Evolutionary conservation across 2,329 filamentous ascomycete genomes (phyloP), one percentile per base, ranked within the genome.

Genomic region (Fusarium mexicanum): DNA sequence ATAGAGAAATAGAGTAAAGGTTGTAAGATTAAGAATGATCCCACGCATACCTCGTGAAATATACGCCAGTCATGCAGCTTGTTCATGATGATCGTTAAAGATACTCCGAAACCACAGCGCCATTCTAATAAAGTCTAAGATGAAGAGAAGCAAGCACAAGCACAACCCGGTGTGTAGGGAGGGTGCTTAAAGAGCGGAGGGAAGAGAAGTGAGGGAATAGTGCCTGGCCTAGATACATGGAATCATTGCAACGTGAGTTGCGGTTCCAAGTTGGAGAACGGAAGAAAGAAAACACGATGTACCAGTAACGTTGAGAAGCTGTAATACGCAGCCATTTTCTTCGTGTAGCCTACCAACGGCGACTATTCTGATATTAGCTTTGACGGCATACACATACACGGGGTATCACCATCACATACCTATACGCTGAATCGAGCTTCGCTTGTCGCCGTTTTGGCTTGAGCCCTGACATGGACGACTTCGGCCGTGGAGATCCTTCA

Each of bases 391-490:
- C 24, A 26, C 10, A 20, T 26, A 35, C 26, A 24, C 4, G 4
- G 8, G 5, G 14, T 12, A 33, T 24, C 11, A 24, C 26, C 6
- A 18, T 47, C 35, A 60, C 77, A 74, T 76, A 83, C 83, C 83
- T 82, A 48, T 83, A 84, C 11, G 82, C 83, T 22, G 82, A 83
- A 73, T 84, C 80, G 31, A 82, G 77, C 47, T 81, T 82, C 8
- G 73, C 76, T 50, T 79, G 80, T 33, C 82, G 82, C 44, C 81
- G 81, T 55, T 79, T 80, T 16, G 76, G 75, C 50, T 77, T 80
- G 8, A 73, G 51, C 17, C 73, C 70, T 22, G 65, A 66, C 43
- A 77, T 74, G 16, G 72, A 71, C 12, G 74, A 68, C 41, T 76
- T 79, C 46, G 69, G 63, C 31, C 67, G 74, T 26, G 63, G 68